These are phyloP conservation scores for Aegilops sharonensis DNA, from an alignment of 176 grass and related monocot genomes.

Conservation along the genomic window DNA sequence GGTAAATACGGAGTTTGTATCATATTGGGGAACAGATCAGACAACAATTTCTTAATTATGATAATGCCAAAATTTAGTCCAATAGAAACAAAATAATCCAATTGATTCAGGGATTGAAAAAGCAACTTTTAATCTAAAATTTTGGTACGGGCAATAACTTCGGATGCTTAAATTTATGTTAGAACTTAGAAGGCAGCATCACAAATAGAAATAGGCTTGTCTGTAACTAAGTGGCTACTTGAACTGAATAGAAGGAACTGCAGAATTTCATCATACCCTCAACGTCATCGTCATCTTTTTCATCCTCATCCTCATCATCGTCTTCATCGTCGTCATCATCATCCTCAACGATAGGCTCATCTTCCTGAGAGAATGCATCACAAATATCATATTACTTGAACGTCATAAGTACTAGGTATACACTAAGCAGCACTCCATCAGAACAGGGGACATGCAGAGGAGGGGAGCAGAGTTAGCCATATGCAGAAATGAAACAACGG, in stretches of 20 bases:
- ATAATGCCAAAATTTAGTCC: not conserved
- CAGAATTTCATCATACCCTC: constrained; percentile 23
- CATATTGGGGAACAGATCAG: not conserved
- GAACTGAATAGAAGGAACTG: not conserved
- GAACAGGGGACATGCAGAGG: not conserved
- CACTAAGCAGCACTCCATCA: not conserved
- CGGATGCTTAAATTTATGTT: not conserved
- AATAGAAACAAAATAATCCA: not conserved
- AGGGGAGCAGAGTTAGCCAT: not conserved
- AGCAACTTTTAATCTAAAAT: not conserved
- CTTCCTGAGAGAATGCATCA: constrained; percentile 15
- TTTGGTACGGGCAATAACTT: not conserved
- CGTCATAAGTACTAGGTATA: not conserved
- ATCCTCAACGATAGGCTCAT: constrained; percentile 44
- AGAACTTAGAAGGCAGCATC: not conserved
- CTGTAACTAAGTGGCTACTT: not conserved
- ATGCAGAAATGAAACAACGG: not conserved
- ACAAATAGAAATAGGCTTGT: not conserved
- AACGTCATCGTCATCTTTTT: constrained; percentile 31
- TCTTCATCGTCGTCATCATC: constrained; percentile 34
- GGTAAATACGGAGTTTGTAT: not conserved
- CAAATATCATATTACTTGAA: not conserved
- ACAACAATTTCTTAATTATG: not conserved
- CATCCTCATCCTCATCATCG: constrained; percentile 37
- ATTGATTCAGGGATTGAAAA: not conserved